phyloP scores from a whole-genome alignment of 495 filamentous ascomycete genomes.

The Aspergillus wentii region DNA sequence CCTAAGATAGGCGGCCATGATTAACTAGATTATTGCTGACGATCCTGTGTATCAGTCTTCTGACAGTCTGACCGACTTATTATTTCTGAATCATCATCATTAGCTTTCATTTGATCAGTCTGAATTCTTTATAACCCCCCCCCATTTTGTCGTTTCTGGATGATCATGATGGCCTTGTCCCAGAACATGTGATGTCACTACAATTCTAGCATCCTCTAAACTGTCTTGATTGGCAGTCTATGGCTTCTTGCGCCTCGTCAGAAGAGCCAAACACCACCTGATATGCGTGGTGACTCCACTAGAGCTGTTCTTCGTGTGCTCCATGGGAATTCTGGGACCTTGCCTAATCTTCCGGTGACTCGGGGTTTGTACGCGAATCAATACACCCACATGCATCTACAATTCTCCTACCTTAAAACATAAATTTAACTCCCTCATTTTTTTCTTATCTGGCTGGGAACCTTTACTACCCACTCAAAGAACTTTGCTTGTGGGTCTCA shows the following conservation, averaged over 20 bases:
- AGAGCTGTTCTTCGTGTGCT: constrained; percentile 9
- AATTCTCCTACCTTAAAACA: too few relatives aligned
- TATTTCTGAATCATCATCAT: constrained; percentile 1
- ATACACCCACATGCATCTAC: too few relatives aligned
- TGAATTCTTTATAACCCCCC: too few relatives aligned
- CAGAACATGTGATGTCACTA: constrained; percentile 21
- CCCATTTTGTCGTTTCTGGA: too few relatives aligned
- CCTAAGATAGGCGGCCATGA: neutral
- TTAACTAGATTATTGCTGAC: constrained; percentile 1
- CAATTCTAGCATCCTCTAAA: too few relatives aligned
- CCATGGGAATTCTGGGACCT: constrained; percentile 28
- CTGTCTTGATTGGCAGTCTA: too few relatives aligned
- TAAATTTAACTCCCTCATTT: too few relatives aligned
- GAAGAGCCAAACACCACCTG: constrained; percentile 21
- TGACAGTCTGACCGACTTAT: constrained; percentile 2
- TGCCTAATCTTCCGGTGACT: constrained; percentile 16
- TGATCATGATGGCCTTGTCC: neutral
- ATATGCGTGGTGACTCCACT: constrained; percentile 13
- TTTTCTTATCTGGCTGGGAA: neutral
- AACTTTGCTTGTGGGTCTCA: neutral
- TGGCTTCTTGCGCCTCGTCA: constrained; percentile 10
- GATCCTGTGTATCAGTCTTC: constrained; percentile 11
- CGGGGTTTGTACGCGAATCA: too few relatives aligned
- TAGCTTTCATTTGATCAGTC: too few relatives aligned
- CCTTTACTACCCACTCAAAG: neutral